A percentile compares a stretch with the other conserved stretches of the same genome.
Conservation (phyloP, 306 rosid genomes). For the Corylus avellana region DNA sequence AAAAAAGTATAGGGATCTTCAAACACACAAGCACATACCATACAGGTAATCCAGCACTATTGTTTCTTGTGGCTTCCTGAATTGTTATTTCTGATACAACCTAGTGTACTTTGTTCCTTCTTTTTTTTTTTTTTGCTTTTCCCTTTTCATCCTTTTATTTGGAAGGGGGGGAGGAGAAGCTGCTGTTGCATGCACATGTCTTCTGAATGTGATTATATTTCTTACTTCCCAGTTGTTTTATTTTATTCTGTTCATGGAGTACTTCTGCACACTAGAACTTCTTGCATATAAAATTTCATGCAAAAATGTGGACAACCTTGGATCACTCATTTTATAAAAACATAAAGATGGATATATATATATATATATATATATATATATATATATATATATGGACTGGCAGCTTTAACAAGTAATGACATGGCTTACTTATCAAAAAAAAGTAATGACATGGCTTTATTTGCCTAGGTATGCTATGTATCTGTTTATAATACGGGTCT, state of each 20-base stretch:
- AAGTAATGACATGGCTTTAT: neutral
- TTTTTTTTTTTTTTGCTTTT: too few species aligned
- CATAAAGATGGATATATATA: neutral
- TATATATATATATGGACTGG: neutral
- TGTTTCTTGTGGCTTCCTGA: conserved; percentile 19
- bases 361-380: neutral
- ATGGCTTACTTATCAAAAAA: neutral
- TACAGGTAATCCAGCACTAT: conserved; percentile 65
- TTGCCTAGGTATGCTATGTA: neutral
- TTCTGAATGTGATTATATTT: too few species aligned
- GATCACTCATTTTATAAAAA: too few species aligned
- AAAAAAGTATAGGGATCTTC: conserved; percentile 93
- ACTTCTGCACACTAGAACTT: neutral
- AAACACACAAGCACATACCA: conserved; percentile 97
- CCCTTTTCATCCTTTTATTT: too few species aligned
- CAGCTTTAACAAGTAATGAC: neutral
- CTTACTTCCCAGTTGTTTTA: too few species aligned
- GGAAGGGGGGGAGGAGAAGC: too few species aligned
- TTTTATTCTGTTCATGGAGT: too few species aligned
- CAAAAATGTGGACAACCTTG: neutral
- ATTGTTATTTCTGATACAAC: neutral
- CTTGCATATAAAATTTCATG: neutral
- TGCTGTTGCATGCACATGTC: too few species aligned
- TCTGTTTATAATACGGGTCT: neutral
- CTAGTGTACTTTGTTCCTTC: neutral